Conservation (phyloP, 495 filamentous ascomycete species). For the Podospora didyma region DNA sequence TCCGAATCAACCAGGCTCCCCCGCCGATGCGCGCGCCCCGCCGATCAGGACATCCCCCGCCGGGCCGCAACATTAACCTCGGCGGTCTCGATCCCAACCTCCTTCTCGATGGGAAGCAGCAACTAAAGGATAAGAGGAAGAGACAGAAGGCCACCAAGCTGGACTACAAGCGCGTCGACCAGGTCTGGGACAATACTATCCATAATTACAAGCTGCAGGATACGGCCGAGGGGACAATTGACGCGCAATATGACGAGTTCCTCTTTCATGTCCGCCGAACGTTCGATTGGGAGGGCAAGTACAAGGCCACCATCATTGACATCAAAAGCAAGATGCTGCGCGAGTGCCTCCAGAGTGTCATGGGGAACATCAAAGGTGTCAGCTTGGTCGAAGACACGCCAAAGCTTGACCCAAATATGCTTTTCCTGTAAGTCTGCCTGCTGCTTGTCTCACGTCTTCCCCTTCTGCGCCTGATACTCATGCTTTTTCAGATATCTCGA, state of each 20-base stretch:
- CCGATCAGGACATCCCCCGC: slow-evolving; percentile 5
- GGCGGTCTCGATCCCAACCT: slow-evolving; percentile 19
- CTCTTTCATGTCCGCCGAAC: slow-evolving; percentile 82
- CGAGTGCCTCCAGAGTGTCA: slow-evolving; percentile 66
- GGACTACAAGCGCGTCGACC: slow-evolving; percentile 83
- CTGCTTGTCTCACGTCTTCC: background rate
- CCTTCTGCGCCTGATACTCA: background rate
- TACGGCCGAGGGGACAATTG: slow-evolving; percentile 65
- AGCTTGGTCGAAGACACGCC: slow-evolving; percentile 79
- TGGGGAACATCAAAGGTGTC: slow-evolving; percentile 79
- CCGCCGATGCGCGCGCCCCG: background rate
- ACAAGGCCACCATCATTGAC: slow-evolving; percentile 70
- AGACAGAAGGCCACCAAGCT: slow-evolving; percentile 54
- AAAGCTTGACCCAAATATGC: slow-evolving; percentile 75
- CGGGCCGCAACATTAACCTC: slow-evolving; percentile 9
- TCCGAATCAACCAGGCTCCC: slow-evolving; percentile 3
- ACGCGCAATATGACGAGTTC: slow-evolving; percentile 78
- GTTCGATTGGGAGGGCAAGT: slow-evolving; percentile 88
- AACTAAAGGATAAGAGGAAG: slow-evolving; percentile 46
- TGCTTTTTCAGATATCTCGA: slow-evolving; percentile 57
- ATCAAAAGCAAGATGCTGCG: slow-evolving; percentile 81
- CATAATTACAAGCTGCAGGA: slow-evolving; percentile 82
- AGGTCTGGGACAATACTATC: slow-evolving; percentile 74
- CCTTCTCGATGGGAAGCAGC: slow-evolving; percentile 37
- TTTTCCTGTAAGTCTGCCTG: slow-evolving; percentile 58